phyloP scores from a whole-genome alignment of 148 eudicot genomes.

The Pharnaceum exiguum region DNA sequence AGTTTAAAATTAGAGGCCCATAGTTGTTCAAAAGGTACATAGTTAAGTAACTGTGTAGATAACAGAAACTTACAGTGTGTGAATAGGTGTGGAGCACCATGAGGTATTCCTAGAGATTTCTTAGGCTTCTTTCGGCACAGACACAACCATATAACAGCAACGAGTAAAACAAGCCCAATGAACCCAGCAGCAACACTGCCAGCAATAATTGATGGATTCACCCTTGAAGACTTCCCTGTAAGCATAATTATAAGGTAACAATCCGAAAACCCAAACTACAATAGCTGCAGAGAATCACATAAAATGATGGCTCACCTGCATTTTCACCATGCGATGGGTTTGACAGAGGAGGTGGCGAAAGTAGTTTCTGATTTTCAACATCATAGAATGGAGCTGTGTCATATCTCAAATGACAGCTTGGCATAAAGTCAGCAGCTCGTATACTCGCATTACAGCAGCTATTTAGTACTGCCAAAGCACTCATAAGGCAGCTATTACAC shows the following conservation, averaged over 20 bases:
- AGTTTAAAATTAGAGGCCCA: no score
- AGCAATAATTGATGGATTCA: background rate
- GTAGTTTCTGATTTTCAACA: background rate
- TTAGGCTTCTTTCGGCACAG: background rate
- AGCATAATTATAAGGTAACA: no score
- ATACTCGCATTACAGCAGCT: background rate
- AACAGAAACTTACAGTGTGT: no score
- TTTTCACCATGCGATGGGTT: no score
- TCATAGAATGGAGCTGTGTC: background rate
- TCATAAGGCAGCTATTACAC: conserved; percentile 6
- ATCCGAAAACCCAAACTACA: no score
- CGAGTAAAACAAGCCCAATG: background rate
- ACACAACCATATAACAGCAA: background rate
- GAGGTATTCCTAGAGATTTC: background rate
- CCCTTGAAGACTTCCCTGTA: background rate
- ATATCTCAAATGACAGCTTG: conserved; percentile 22
- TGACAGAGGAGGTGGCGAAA: background rate
- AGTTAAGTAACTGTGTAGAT: no score
- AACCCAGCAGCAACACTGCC: background rate
- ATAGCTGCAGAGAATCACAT: no score
- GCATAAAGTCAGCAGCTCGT: background rate
- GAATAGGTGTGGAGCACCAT: no score
- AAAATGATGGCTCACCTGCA: no score
- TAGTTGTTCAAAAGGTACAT: no score
- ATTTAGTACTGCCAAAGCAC: background rate